Base-by-base conservation (phyloP, 2,329 filamentous ascomycete species). In the Curvularia eragrostidis region DNA sequence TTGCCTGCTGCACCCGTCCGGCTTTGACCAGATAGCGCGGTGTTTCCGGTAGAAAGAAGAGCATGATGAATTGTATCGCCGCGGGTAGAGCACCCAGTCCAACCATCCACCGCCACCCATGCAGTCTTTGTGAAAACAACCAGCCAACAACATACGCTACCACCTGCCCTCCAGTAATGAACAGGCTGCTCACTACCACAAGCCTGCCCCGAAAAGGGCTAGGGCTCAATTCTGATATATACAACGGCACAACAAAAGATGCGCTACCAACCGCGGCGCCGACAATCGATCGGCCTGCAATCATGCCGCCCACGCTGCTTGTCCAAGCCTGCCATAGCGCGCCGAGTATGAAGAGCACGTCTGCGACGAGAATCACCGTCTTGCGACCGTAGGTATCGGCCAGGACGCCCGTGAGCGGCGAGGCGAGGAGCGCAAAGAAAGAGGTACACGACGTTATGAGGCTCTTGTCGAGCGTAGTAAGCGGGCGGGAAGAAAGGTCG, bases 81-180 rank as follows among this genome's bases (percentile, higher is more conserved):
- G 93, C 93, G 0, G 94, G 94, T 24, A 89, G 61, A 8, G 90
- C 90, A 0, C 93, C 94, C 0, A 97, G 77, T 0, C 93, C 93
- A 0, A 97, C 93, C 85, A 97, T 93, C 88, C 91, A 96, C 48
- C 92, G 83, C 93, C 94, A 98, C 1, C 90, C 91, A 43, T 69
- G 63, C 3, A 50, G 58, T 7, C 84, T 82, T 9, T 62, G 61
- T 5, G 87, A 84, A 46, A 96, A 89, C 0, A 83, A 75, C 89
- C 91, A 97, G 1, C 94, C 94, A 6, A 93, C 79, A 1, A 96
- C 74, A 75, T 97, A 97, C 2, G 94, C 93, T 19, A 96, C 85
- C 1, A 97, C 91, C 77, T 97, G 93, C 0, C 94, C 94, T 10
- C 91, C 81, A 0, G 93, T 97, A 55, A 97, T 89, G 66, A 96